Conservation (phyloP, 2,329 filamentous ascomycete genomes). For the Botrytis elliptica region DNA sequence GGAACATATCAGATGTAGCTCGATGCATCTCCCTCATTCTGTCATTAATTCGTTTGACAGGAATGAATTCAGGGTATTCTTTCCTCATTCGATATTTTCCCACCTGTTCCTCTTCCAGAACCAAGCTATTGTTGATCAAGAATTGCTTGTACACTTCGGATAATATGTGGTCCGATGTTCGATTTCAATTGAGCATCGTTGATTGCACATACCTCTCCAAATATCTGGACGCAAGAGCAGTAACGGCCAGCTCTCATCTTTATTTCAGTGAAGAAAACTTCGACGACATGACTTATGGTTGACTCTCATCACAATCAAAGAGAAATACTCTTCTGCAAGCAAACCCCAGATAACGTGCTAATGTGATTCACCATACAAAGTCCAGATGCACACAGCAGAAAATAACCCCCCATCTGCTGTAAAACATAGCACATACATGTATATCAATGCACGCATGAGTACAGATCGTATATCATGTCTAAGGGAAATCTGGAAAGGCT, state of each 20-base stretch:
- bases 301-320: neutral
- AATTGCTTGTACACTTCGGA: neutral
- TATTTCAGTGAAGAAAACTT: neutral
- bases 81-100: neutral
- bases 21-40: neutral
- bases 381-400: conserved; percentile 3
- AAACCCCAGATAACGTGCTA: conserved; percentile 13
- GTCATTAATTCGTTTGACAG: neutral
- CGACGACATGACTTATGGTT: neutral
- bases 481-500: conserved; percentile 7
- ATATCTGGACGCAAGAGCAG: too few relatives aligned
- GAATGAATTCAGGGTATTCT: neutral
- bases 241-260: neutral
- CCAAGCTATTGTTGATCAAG: neutral
- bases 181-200: neutral
- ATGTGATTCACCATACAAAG: neutral
- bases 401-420: conserved; percentile 8
- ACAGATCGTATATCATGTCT: conserved; percentile 12
- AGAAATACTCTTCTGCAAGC: neutral
- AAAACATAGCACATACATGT: conserved; percentile 9
- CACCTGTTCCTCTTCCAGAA: neutral
- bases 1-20: conserved; percentile 3
- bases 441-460: conserved; percentile 11
- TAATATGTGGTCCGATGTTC: neutral
- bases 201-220: neutral